phyloP scores from a whole-genome alignment of 2,329 filamentous ascomycete species.

The Pseudogymnoascus sp. region DNA sequence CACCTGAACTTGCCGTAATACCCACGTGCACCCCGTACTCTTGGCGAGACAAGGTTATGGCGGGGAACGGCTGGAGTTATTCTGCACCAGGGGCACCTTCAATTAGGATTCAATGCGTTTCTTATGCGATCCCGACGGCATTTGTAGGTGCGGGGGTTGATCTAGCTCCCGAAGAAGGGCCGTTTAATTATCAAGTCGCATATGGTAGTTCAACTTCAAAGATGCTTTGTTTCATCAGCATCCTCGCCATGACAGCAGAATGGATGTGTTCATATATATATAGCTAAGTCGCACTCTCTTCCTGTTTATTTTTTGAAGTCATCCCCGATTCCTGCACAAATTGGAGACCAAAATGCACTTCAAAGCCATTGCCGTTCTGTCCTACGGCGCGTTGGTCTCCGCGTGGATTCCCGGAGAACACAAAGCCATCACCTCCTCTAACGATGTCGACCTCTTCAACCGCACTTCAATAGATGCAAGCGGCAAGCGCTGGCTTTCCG shows the following conservation, averaged over 20 bases:
- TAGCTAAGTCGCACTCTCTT: background rate
- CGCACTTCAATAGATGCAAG: background rate
- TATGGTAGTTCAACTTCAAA: background rate
- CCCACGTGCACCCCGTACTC: conserved; percentile 1
- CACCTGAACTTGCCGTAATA: background rate
- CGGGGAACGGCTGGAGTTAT: background rate
- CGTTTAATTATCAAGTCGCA: background rate
- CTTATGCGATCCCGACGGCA: background rate
- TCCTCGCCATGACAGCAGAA: background rate
- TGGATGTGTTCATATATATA: background rate
- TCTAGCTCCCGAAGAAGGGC: conserved; percentile 1
- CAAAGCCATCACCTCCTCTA: conserved; percentile 10
- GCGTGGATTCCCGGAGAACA: conserved; percentile 18
- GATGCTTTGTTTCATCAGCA: background rate
- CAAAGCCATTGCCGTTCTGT: background rate
- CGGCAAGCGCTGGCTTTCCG: conserved; percentile 16
- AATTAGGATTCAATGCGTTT: conserved; percentile 3
- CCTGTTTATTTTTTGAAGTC: background rate
- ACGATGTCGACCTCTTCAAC: conserved; percentile 15
- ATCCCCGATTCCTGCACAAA: background rate
- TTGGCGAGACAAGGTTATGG: background rate
- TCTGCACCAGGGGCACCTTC: background rate
- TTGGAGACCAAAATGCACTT: conserved; percentile 5
- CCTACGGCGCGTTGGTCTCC: background rate
- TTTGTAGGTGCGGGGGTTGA: background rate